Conservation (phyloP, 257 asterid genomes). For the Asclepias syriaca region DNA sequence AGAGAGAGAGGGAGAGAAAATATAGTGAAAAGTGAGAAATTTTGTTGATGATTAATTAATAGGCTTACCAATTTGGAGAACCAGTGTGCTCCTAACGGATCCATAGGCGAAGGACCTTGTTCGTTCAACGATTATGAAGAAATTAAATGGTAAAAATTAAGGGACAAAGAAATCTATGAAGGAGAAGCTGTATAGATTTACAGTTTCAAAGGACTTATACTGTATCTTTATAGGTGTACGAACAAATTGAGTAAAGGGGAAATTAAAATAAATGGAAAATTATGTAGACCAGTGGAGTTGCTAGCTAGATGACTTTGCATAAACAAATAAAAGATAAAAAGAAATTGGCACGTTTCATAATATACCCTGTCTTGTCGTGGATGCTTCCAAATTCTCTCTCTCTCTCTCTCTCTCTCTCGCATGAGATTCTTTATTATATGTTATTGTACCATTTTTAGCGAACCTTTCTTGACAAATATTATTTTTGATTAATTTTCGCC, state of each 20-base stretch:
- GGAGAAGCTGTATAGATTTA: background rate
- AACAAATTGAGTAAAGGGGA: too few species aligned
- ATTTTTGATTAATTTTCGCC: background rate
- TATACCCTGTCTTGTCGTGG: too few species aligned
- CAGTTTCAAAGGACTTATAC: background rate
- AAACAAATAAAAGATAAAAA: too few species aligned
- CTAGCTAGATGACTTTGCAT: too few species aligned
- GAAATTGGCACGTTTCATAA: too few species aligned
- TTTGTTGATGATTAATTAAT: background rate
- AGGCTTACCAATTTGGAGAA: constrained; percentile 18
- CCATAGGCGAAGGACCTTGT: background rate
- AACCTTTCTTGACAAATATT: background rate
- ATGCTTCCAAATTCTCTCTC: too few species aligned
- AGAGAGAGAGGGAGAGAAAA: background rate
- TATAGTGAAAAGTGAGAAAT: background rate
- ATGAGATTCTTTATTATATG: too few species aligned
- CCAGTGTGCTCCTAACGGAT: constrained; percentile 14
- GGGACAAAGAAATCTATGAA: background rate
- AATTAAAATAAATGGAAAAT: too few species aligned
- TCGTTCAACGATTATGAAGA: background rate
- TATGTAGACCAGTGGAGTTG: too few species aligned
- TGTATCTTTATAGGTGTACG: too few species aligned
- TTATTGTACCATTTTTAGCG: background rate
- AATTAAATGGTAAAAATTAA: background rate
- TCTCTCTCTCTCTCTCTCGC: too few species aligned